Conservation (phyloP, 495 filamentous ascomycete genomes). For the Penicillium riverlandense region DNA sequence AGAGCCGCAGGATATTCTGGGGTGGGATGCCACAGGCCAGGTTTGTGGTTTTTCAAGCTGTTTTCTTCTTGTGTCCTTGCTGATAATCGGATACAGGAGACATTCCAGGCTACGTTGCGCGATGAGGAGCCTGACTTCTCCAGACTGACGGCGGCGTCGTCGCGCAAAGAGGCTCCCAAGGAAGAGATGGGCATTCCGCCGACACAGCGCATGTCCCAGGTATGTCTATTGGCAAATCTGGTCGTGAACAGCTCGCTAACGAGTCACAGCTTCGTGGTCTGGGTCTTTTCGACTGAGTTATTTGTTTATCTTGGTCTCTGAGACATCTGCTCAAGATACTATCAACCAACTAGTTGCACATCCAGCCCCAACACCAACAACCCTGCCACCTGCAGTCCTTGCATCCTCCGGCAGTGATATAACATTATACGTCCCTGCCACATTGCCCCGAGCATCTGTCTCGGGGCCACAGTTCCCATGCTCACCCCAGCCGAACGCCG, state of each 20-base stretch:
- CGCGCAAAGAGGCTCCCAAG: slow-evolving; percentile 2
- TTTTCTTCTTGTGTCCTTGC: not conserved
- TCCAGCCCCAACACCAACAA: slow-evolving; percentile 63
- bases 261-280: slow-evolving; percentile 29
- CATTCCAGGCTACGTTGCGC: slow-evolving; percentile 27
- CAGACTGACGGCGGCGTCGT: slow-evolving; percentile 6
- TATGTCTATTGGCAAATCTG: slow-evolving; percentile 15
- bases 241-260: too few relatives aligned
- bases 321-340: slow-evolving; percentile 21
- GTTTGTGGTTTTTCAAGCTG: slow-evolving; percentile 10
- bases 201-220: slow-evolving; percentile 46
- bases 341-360: slow-evolving; percentile 85
- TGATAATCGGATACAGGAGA: slow-evolving; percentile 15
- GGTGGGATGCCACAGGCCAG: slow-evolving; percentile 68
- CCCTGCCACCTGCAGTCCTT: slow-evolving; percentile 11
- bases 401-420: slow-evolving; percentile 41
- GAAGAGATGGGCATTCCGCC: slow-evolving; percentile 41
- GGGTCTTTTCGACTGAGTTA: slow-evolving; percentile 37
- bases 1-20: slow-evolving; percentile 65
- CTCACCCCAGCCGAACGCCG: slow-evolving; percentile 93
- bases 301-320: not conserved
- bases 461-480: slow-evolving; percentile 89
- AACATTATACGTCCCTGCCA: slow-evolving; percentile 55
- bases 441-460: slow-evolving; percentile 52
- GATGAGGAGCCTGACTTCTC: slow-evolving; percentile 15